phyloP scores from a whole-genome alignment of 352 stramenopile species.

The Saprolegnia parasitica region DNA sequence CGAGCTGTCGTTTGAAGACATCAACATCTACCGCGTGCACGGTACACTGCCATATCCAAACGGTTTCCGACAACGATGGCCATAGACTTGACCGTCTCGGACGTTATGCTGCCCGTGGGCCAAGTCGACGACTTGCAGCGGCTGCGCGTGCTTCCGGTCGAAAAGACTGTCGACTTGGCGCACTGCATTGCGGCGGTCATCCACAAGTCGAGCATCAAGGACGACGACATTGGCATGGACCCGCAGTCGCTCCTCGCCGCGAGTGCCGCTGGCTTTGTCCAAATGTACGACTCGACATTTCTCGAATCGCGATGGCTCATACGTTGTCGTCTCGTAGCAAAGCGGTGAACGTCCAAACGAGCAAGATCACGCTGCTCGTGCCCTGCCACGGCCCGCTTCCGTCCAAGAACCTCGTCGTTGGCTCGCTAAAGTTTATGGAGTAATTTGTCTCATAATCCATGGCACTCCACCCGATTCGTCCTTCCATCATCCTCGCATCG shows the following conservation, averaged over 20 bases:
- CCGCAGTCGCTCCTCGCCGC: constrained; percentile 53
- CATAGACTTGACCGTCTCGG: constrained; percentile 77
- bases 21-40: constrained; percentile 28
- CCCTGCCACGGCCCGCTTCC: constrained; percentile 71
- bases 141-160: constrained; percentile 60
- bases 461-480: background rate
- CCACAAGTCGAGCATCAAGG: constrained; percentile 35
- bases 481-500: constrained; percentile 5
- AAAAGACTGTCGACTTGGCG: constrained; percentile 64
- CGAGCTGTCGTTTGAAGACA: constrained; percentile 20
- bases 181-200: constrained; percentile 72
- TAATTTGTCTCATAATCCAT: background rate
- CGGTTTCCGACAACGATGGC: background rate
- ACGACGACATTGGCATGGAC: constrained; percentile 34
- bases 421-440: constrained; percentile 43
- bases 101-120: constrained; percentile 75
- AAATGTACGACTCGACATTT: constrained; percentile 51
- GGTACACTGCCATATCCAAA: constrained; percentile 8
- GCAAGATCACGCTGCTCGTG: constrained; percentile 78
- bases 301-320: background rate
- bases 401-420: constrained; percentile 70
- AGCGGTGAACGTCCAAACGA: constrained; percentile 41
- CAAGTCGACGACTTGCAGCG: constrained; percentile 68
- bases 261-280: constrained; percentile 73
- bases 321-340: constrained; percentile 25